Percentiles rank a stretch among this genome's conserved stretches.
Conservation (phyloP, 208 protist genomes). For the Leishmania turanica region DNA sequence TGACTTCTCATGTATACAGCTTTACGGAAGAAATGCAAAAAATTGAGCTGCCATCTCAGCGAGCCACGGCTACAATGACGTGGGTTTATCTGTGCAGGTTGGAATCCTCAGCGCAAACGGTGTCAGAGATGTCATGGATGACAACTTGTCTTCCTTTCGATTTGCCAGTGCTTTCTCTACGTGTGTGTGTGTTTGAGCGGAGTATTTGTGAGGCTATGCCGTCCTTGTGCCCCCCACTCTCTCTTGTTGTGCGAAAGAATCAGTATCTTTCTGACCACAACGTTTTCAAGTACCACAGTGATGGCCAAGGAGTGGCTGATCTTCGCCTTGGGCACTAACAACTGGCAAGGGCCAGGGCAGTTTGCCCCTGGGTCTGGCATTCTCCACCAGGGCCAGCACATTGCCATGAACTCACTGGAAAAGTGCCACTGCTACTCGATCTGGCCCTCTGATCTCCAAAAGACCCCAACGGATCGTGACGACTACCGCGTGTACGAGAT, state of each 20-base stretch:
- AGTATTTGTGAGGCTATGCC: constrained; percentile 6
- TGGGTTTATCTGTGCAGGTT: neutral
- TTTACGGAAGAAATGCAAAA: constrained; percentile 6
- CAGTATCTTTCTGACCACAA: constrained; percentile 7
- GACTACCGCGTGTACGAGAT: constrained; percentile 82
- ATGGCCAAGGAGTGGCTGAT: constrained; percentile 71
- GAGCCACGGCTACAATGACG: neutral
- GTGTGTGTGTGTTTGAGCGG: neutral
- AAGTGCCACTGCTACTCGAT: constrained; percentile 68
- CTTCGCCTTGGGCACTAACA: constrained; percentile 80
- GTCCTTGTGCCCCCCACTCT: constrained; percentile 8
- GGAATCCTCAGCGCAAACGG: neutral
- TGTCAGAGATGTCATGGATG: neutral
- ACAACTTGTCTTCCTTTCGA: constrained; percentile 9
- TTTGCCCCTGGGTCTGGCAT: constrained; percentile 82
- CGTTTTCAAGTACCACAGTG: constrained; percentile 13
- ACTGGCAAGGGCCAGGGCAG: constrained; percentile 72
- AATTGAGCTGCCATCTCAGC: neutral
- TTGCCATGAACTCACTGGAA: constrained; percentile 58
- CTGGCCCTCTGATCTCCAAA: constrained; percentile 72
- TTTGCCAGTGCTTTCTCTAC: neutral
- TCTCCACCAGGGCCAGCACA: constrained; percentile 76
- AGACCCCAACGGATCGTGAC: constrained; percentile 56
- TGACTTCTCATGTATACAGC: constrained; percentile 15
- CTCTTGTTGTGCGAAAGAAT: neutral